Evolutionary conservation across 176 grass and related monocot species (phyloP).

Genomic region (Areca catechu): DNA sequence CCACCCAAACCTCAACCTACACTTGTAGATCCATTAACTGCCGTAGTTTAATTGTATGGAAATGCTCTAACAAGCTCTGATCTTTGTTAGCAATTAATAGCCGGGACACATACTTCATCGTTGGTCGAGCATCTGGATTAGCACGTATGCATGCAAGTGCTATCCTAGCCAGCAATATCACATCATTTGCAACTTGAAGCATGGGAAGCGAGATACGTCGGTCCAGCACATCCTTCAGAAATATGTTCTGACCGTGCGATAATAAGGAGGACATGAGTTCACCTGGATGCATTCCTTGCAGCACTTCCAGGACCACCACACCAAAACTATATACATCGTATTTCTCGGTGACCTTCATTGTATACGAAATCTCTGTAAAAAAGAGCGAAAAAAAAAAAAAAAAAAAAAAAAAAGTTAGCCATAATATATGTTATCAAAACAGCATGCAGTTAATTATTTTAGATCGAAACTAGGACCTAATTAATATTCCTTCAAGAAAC

Average conservation of each 20-base stretch:
- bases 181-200: too few relatives aligned
- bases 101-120: neutral
- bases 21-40: too few relatives aligned
- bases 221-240: too few relatives aligned
- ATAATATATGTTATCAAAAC: neutral
- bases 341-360: slow-evolving; percentile 9
- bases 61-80: neutral
- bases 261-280: too few relatives aligned
- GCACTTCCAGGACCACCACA: slow-evolving; percentile 6
- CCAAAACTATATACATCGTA: slow-evolving; percentile 27
- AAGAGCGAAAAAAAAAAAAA: neutral
- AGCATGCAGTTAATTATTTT: too few relatives aligned
- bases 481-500: neutral
- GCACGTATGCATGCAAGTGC: neutral
- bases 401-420: neutral
- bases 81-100: neutral
- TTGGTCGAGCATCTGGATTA: neutral
- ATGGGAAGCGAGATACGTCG: too few relatives aligned
- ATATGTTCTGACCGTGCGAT: too few relatives aligned
- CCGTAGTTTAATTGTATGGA: too few relatives aligned
- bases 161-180: too few relatives aligned
- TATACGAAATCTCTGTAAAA: slow-evolving; percentile 17
- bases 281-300: too few relatives aligned
- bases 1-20: too few relatives aligned
- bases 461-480: too few relatives aligned